phyloP scores from a whole-genome alignment of 139 green algal species.

The Tetradesmus obliquus region DNA sequence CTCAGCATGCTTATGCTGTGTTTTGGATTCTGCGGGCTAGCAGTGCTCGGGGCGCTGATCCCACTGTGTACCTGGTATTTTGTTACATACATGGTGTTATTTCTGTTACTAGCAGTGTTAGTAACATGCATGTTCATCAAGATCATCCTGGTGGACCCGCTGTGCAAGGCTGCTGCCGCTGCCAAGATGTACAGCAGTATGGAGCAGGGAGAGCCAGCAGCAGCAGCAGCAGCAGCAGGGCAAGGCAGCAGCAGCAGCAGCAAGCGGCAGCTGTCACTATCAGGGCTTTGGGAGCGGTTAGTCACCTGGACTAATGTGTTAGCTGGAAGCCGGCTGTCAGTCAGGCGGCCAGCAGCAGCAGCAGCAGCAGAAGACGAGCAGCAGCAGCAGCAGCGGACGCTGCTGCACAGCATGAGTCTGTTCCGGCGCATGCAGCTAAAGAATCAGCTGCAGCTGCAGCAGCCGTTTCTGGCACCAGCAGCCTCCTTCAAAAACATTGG shows the following conservation, averaged over 20 bases:
- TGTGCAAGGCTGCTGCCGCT: neutral
- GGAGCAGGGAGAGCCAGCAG: neutral
- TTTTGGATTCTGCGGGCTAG: slow-evolving; percentile 26
- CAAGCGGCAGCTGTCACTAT: neutral
- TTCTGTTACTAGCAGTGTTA: slow-evolving; percentile 19
- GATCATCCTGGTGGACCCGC: slow-evolving; percentile 10
- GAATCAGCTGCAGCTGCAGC: neutral
- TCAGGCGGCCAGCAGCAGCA: neutral
- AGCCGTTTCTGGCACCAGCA: neutral
- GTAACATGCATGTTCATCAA: slow-evolving; percentile 24
- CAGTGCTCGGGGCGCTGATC: slow-evolving; percentile 6
- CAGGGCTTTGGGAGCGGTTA: neutral
- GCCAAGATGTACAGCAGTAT: neutral
- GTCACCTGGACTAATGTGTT: neutral
- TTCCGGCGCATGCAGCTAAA: neutral
- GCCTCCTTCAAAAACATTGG: neutral
- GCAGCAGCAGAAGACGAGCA: neutral
- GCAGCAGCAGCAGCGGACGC: neutral
- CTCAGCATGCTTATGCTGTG: slow-evolving; percentile 29
- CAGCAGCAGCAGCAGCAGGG: neutral
- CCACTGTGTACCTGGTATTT: slow-evolving; percentile 44
- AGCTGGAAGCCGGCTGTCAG: neutral
- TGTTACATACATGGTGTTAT: slow-evolving; percentile 33
- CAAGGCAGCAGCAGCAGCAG: neutral
- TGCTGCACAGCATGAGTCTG: neutral